These are phyloP conservation scores for Russula emetica DNA, from an alignment of 768 basidiomycete genomes.

Conservation along the genomic window DNA sequence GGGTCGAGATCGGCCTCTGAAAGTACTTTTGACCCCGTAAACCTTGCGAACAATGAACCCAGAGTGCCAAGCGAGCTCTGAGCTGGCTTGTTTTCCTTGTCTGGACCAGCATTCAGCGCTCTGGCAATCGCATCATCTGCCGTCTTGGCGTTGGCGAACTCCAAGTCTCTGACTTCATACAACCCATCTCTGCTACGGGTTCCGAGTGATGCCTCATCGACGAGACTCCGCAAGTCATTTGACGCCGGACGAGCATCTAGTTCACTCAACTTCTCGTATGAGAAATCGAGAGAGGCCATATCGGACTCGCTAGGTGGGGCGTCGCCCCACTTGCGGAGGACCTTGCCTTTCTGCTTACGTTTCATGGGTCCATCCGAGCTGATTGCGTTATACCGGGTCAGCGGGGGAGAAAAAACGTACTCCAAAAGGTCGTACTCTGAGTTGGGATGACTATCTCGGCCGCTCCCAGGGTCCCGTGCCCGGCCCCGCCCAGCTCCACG, in stretches of 20 bases:
- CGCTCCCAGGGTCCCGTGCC: slow-evolving; percentile 49
- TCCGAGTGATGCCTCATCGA: slow-evolving; percentile 72
- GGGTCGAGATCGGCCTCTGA: slow-evolving; percentile 81
- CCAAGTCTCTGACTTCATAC: slow-evolving; percentile 82
- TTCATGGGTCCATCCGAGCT: slow-evolving; percentile 55
- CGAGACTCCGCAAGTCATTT: slow-evolving; percentile 54
- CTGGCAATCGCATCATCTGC: slow-evolving; percentile 54
- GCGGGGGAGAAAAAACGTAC: background rate
- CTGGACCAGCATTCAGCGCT: slow-evolving; percentile 48
- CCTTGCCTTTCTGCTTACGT: slow-evolving; percentile 55
- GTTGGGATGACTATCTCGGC: slow-evolving; percentile 55
- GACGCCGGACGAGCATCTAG: slow-evolving; percentile 36
- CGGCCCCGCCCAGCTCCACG: slow-evolving; percentile 42
- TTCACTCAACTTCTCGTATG: slow-evolving; percentile 46
- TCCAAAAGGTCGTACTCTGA: slow-evolving; percentile 58
- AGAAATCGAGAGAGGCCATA: slow-evolving; percentile 93
- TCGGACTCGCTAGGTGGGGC: slow-evolving; percentile 75
- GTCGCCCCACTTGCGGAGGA: slow-evolving; percentile 91
- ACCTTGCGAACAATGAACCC: slow-evolving; percentile 75
- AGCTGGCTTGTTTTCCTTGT: slow-evolving; percentile 31
- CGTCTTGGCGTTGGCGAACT: slow-evolving; percentile 49
- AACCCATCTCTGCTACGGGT: slow-evolving; percentile 65
- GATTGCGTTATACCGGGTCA: background rate
- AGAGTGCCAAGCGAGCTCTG: slow-evolving; percentile 56
- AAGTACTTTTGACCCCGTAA: slow-evolving; percentile 82